A percentile compares a stretch with the other conserved stretches of the same genome.
Conservation (phyloP, 1,284 basidiomycete genomes). For the Amylostereum chailletii region DNA sequence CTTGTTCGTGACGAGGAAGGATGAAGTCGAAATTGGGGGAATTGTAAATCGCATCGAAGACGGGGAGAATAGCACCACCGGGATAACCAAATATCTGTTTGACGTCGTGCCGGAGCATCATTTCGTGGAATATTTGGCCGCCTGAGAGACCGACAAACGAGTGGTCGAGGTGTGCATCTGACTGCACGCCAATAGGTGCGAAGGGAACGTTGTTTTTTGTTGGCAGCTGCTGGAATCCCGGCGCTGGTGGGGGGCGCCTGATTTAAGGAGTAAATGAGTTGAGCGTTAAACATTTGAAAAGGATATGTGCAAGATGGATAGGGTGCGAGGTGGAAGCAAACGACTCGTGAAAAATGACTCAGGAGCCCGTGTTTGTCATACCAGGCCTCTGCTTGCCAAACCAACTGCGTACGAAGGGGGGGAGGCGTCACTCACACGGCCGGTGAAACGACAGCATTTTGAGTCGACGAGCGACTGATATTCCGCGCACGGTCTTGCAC, state of each 20-base stretch:
- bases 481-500: slow-evolving; percentile 59
- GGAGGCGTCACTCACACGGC: slow-evolving; percentile 33
- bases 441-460: slow-evolving; percentile 47
- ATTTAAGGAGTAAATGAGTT: slow-evolving; percentile 7
- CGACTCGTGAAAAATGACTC: too few species aligned
- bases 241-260: slow-evolving; percentile 60
- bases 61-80: slow-evolving; percentile 95
- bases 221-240: slow-evolving; percentile 60
- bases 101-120: slow-evolving; percentile 97
- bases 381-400: background rate
- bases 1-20: slow-evolving; percentile 94
- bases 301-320: too few species aligned
- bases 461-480: slow-evolving; percentile 60
- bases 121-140: slow-evolving; percentile 98
- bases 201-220: slow-evolving; percentile 40
- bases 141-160: slow-evolving; percentile 92
- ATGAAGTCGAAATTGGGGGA: slow-evolving; percentile 94
- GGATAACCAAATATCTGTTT: slow-evolving; percentile 99
- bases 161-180: slow-evolving; percentile 52
- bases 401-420: background rate
- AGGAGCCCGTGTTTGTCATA: background rate
- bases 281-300: background rate
- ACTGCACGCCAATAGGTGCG: slow-evolving; percentile 35
- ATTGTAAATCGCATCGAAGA: slow-evolving; percentile 98
- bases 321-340: too few species aligned